Conservation (phyloP, 352 stramenopile genomes). For the Phytophthora parvispora region DNA sequence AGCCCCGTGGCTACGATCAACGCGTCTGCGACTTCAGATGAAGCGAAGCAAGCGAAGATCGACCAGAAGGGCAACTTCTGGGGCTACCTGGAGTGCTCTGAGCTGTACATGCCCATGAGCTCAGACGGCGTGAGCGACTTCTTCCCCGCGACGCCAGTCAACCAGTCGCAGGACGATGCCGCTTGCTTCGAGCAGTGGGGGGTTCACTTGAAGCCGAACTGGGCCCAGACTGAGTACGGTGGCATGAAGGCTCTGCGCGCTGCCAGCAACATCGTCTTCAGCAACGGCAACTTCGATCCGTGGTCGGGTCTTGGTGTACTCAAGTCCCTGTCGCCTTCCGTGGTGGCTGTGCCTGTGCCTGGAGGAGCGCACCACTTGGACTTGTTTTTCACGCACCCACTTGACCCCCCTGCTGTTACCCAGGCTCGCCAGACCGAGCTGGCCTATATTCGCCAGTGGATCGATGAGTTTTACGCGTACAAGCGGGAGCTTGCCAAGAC, state of each 20-base stretch:
- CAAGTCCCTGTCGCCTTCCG: conserved; percentile 44
- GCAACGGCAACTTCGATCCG: conserved; percentile 72
- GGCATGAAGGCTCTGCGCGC: conserved; percentile 54
- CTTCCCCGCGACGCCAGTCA: conserved; percentile 32
- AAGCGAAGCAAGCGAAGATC: conserved; percentile 44
- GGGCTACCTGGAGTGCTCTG: conserved; percentile 61
- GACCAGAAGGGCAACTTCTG: conserved; percentile 51
- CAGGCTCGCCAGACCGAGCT: conserved; percentile 51
- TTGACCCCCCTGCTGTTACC: conserved; percentile 52
- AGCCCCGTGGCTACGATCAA: not conserved
- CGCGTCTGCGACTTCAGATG: conserved; percentile 10
- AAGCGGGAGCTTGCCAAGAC: conserved; percentile 20
- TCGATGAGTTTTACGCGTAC: conserved; percentile 57
- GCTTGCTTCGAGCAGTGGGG: conserved; percentile 51
- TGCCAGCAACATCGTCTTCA: conserved; percentile 77
- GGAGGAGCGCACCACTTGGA: conserved; percentile 65
- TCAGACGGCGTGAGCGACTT: conserved; percentile 52
- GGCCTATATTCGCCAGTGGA: conserved; percentile 56
- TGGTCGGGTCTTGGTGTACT: conserved; percentile 67
- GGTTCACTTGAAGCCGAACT: conserved; percentile 55
- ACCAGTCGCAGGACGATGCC: conserved; percentile 40
- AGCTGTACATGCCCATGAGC: conserved; percentile 59
- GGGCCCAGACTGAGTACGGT: conserved; percentile 57
- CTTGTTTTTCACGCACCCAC: conserved; percentile 65
- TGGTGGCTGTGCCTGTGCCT: conserved; percentile 48